A percentile compares a stretch with the other conserved stretches of the same genome.
Conservation (phyloP, 768 basidiomycete genomes). For the Crassisporium funariophilum region DNA sequence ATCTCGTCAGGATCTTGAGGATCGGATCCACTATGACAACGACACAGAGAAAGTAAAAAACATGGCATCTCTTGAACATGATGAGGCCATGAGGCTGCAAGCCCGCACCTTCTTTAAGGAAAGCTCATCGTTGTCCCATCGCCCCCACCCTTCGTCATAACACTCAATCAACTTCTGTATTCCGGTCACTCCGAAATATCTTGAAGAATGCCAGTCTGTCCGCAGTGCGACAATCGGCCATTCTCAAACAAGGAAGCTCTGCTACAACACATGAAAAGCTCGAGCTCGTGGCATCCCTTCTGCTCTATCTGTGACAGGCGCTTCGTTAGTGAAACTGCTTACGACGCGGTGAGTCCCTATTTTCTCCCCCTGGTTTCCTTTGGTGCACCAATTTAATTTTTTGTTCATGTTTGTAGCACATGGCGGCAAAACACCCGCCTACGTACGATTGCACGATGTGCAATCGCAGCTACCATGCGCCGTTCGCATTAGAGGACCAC, state of each 20-base stretch:
- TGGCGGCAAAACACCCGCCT: conserved; percentile 44
- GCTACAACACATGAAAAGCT: conserved; percentile 39
- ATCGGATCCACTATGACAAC: background rate
- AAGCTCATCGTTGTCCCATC: conserved; percentile 6
- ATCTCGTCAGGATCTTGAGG: too few relatives aligned
- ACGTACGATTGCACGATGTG: conserved; percentile 42
- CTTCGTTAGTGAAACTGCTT: conserved; percentile 36
- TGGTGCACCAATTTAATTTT: background rate
- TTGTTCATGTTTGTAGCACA: conserved; percentile 31
- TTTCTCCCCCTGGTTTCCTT: background rate
- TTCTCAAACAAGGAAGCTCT: conserved; percentile 40
- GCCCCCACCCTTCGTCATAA: conserved; percentile 7
- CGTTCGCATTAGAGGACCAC: conserved; percentile 45
- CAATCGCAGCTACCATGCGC: conserved; percentile 33
- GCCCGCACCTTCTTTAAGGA: conserved; percentile 14
- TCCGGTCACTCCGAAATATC: too few relatives aligned
- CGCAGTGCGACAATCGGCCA: conserved; percentile 35
- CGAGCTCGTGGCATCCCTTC: conserved; percentile 36
- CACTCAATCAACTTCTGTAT: too few relatives aligned
- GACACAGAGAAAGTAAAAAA: conserved; percentile 1
- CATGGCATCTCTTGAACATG: conserved; percentile 18
- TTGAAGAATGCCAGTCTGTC: conserved; percentile 36
- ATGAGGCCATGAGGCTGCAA: conserved; percentile 21
- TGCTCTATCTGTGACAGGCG: conserved; percentile 37
- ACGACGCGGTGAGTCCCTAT: conserved; percentile 35